Conservation (phyloP, 768 basidiomycete species). For the Pleurotus citrinopileatus region DNA sequence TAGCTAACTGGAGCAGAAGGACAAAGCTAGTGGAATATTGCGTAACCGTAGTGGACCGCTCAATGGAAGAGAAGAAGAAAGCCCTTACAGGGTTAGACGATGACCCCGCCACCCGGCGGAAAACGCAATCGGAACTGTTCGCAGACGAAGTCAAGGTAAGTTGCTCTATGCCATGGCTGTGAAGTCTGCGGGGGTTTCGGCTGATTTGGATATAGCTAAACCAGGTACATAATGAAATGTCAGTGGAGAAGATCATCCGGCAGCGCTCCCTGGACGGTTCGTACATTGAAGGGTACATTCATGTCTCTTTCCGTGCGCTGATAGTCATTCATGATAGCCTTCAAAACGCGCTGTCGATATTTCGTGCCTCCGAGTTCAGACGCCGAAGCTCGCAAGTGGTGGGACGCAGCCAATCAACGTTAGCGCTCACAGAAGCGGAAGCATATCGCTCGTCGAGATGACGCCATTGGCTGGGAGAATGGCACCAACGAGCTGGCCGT, state of each 20-base stretch:
- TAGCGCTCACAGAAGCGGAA: slow-evolving; percentile 11
- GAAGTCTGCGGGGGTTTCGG: slow-evolving; percentile 12
- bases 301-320: background rate
- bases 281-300: slow-evolving; percentile 15
- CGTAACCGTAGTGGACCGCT: slow-evolving; percentile 63
- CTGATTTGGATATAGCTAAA: slow-evolving; percentile 44
- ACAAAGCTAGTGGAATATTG: slow-evolving; percentile 77
- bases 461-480: slow-evolving; percentile 8
- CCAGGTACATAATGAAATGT: slow-evolving; percentile 73
- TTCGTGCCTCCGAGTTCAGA: slow-evolving; percentile 67
- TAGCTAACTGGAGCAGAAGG: slow-evolving; percentile 71
- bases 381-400: slow-evolving; percentile 52
- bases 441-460: background rate
- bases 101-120: slow-evolving; percentile 42
- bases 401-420: slow-evolving; percentile 36
- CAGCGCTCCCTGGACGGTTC: slow-evolving; percentile 69
- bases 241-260: slow-evolving; percentile 70
- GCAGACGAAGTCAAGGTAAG: slow-evolving; percentile 71
- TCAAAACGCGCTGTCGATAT: slow-evolving; percentile 75
- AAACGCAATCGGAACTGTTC: slow-evolving; percentile 54
- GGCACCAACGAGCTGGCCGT: too few species aligned
- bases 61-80: slow-evolving; percentile 52
- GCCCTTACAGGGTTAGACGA: slow-evolving; percentile 38
- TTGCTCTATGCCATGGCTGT: slow-evolving; percentile 9
- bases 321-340: slow-evolving; percentile 47